A percentile compares a stretch with the other conserved stretches of the same genome.
Evolutionary conservation across 2,329 filamentous ascomycete genomes (phyloP).

Genomic region (Fusarium verticillioides): DNA sequence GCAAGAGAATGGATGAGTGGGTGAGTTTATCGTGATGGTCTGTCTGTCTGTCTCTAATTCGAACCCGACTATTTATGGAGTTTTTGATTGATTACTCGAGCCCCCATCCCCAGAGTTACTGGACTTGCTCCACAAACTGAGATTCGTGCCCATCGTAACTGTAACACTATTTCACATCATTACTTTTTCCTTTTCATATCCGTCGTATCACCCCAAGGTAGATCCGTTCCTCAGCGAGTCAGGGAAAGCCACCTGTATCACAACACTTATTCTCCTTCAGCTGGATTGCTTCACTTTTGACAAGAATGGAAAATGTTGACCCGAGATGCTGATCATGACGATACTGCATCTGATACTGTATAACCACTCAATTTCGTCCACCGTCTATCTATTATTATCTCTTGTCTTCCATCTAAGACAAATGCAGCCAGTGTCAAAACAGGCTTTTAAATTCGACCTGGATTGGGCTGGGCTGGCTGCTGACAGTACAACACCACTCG

Average conservation of each 20-base stretch:
- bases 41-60: not conserved
- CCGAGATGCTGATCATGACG: conserved; percentile 33
- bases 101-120: conserved; percentile 11
- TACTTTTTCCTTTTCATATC: conserved; percentile 6
- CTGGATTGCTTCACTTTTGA: conserved; percentile 15
- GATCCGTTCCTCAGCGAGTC: conserved; percentile 28
- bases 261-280: not conserved
- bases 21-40: not conserved
- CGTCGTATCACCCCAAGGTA: conserved; percentile 25
- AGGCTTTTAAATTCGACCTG: conserved; percentile 24
- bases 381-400: conserved; percentile 1
- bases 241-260: conserved; percentile 12
- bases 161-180: conserved; percentile 6
- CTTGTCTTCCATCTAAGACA: conserved; percentile 4
- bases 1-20: not conserved
- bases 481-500: conserved; percentile 7
- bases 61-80: conserved; percentile 1
- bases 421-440: conserved; percentile 29
- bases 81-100: conserved; percentile 13
- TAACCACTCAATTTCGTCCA: conserved; percentile 1
- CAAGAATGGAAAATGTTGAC: conserved; percentile 33
- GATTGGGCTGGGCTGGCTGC: not conserved
- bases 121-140: not conserved
- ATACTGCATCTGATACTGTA: conserved; percentile 23
- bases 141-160: not conserved